Conservation (phyloP, 78 protist genomes). For the Creolimax fragrantissima region DNA sequence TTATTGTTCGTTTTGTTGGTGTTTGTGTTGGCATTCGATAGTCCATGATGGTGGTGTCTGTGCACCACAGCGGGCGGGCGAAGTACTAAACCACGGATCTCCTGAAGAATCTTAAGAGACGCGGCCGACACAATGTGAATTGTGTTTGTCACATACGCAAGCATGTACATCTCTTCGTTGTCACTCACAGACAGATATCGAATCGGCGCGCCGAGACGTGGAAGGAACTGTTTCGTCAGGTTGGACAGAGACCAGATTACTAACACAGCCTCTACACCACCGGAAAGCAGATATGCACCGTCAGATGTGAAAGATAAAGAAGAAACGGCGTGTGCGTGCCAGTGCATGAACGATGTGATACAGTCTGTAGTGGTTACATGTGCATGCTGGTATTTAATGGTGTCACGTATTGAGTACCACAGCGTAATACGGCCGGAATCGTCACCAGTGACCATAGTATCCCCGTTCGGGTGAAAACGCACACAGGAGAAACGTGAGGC, state of each 20-base stretch:
- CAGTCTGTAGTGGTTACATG: neutral
- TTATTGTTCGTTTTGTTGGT: neutral
- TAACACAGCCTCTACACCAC: neutral
- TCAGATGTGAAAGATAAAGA: neutral
- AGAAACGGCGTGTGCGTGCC: neutral
- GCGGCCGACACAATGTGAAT: neutral
- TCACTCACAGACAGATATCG: neutral
- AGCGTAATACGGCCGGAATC: neutral
- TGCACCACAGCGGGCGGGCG: neutral
- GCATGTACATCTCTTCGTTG: neutral
- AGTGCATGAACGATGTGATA: neutral
- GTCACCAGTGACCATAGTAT: neutral
- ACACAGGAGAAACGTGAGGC: neutral
- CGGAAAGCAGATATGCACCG: neutral
- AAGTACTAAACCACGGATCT: neutral
- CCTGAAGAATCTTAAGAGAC: neutral
- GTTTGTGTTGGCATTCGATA: neutral
- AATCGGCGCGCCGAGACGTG: conserved; percentile 6
- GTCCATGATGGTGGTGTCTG: neutral
- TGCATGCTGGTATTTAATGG: neutral
- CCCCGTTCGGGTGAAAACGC: neutral
- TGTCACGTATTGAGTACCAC: neutral
- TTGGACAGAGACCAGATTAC: neutral
- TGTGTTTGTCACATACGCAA: neutral
- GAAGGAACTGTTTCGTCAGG: neutral